phyloP scores from a whole-genome alignment of 106 monocot genomes.

The Dendrobium officinale region DNA sequence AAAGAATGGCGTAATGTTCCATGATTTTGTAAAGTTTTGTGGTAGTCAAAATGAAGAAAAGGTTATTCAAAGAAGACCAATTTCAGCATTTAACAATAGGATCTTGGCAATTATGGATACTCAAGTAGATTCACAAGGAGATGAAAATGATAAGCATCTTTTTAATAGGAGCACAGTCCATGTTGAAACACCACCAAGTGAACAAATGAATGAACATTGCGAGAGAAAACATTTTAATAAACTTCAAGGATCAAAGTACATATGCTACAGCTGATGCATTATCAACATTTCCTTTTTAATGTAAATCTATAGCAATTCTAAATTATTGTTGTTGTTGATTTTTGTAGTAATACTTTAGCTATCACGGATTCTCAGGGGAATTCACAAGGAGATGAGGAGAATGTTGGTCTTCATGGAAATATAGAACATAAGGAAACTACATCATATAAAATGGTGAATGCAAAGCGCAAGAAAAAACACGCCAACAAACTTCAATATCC shows the following conservation, averaged over 20 bases:
- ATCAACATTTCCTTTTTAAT: background rate
- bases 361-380: background rate
- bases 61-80: background rate
- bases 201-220: background rate
- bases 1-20: background rate
- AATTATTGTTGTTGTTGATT: background rate
- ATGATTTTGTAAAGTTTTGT: background rate
- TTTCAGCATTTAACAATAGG: background rate
- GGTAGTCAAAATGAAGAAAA: slow-evolving; percentile 1
- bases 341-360: background rate
- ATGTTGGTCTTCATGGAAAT: slow-evolving; percentile 6
- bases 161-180: background rate
- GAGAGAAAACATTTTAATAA: background rate
- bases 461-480: background rate
- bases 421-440: background rate
- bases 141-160: background rate
- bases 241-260: slow-evolving; percentile 2
- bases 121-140: background rate
- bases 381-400: background rate
- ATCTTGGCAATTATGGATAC: background rate
- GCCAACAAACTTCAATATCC: background rate
- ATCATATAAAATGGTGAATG: background rate
- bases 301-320: background rate
- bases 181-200: background rate
- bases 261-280: background rate